Evolutionary conservation across 2,329 filamentous ascomycete genomes (phyloP).

Genomic region (Pseudogymnoascus sp.): DNA sequence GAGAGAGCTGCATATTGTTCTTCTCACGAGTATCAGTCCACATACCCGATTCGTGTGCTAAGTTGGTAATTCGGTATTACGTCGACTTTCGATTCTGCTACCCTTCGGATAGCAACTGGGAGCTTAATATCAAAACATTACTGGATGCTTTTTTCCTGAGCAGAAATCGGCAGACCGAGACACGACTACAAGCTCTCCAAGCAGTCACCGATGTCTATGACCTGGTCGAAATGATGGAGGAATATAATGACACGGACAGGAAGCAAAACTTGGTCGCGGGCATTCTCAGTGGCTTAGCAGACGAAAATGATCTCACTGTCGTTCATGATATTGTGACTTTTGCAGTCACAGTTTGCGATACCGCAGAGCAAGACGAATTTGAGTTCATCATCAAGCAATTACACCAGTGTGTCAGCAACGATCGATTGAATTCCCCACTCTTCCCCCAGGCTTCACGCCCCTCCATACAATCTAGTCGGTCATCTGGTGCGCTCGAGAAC

Average conservation of each 20-base stretch:
- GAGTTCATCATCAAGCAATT: conserved; percentile 49
- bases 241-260: conserved; percentile 50
- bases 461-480: neutral
- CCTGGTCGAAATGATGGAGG: conserved; percentile 43
- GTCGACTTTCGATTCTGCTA: conserved; percentile 63
- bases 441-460: conserved; percentile 22
- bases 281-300: conserved; percentile 52
- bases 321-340: conserved; percentile 59
- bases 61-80: conserved; percentile 60
- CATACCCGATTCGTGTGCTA: conserved; percentile 58
- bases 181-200: conserved; percentile 56
- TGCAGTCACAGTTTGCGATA: conserved; percentile 56
- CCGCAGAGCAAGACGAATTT: conserved; percentile 53
- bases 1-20: conserved; percentile 59
- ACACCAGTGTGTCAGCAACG: conserved; percentile 42
- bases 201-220: conserved; percentile 46
- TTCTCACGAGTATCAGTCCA: conserved; percentile 55
- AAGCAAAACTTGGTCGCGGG: conserved; percentile 53
- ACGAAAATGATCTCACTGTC: conserved; percentile 59
- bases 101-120: conserved; percentile 63
- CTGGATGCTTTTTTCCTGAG: conserved; percentile 59
- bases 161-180: conserved; percentile 49
- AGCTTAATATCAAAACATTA: conserved; percentile 54
- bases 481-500: neutral
- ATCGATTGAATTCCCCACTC: conserved; percentile 37